These are phyloP conservation scores for Tylopilus intermedius DNA, from an alignment of 768 basidiomycete species.

Conservation along the genomic window DNA sequence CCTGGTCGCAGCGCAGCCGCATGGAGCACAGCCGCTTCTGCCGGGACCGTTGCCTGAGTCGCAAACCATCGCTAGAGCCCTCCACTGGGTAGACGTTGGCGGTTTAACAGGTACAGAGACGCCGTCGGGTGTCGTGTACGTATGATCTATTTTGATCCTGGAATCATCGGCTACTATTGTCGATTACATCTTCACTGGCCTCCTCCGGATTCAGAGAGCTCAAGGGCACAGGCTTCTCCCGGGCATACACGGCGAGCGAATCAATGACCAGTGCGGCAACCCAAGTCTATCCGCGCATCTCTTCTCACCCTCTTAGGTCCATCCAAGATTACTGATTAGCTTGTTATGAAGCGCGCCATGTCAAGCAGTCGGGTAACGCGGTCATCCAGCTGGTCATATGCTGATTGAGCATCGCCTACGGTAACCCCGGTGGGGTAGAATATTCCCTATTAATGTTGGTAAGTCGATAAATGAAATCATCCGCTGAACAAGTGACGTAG, in stretches of 20 bases:
- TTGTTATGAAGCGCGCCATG: neutral
- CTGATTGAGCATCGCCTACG: neutral
- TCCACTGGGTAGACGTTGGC: neutral
- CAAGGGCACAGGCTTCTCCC: neutral
- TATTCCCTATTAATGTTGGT: too few relatives aligned
- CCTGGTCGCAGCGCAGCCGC: too few relatives aligned
- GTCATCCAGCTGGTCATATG: neutral
- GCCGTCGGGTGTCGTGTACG: neutral
- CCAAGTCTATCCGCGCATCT: neutral
- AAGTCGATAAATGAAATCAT: neutral
- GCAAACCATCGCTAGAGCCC: too few relatives aligned
- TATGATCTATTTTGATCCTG: neutral
- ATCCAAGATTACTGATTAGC: neutral
- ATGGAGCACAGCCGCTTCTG: too few relatives aligned
- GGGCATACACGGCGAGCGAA: constrained; percentile 4
- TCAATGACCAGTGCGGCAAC: neutral
- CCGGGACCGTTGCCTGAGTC: too few relatives aligned
- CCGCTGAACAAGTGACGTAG: neutral
- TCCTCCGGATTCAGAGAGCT: too few relatives aligned
- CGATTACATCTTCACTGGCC: too few relatives aligned
- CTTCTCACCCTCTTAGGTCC: neutral
- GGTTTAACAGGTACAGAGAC: neutral
- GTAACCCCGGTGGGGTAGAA: neutral
- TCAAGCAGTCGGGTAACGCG: neutral
- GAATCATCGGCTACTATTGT: neutral